A percentile compares a stretch with the other conserved stretches of the same genome.
phyloP scores from a whole-genome alignment of 495 filamentous ascomycete species.

The Recurvomyces mirabilis region DNA sequence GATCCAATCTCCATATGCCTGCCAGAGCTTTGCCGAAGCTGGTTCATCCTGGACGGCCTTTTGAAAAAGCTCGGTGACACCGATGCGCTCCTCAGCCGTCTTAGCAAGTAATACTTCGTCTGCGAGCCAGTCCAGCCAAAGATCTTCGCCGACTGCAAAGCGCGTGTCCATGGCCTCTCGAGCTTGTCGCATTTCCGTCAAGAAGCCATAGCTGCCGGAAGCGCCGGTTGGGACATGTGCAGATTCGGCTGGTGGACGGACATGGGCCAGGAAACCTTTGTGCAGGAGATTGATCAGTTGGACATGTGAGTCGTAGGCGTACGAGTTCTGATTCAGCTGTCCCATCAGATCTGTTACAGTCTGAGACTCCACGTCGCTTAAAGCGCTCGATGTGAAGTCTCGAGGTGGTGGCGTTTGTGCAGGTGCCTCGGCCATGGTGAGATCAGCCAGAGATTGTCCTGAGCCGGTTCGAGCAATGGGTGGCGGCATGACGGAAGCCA shows the following conservation, averaged over 20 bases:
- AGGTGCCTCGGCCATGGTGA: constrained; percentile 46
- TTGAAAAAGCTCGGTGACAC: constrained; percentile 73
- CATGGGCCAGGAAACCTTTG: constrained; percentile 48
- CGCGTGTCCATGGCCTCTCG: constrained; percentile 54
- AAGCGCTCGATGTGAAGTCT: constrained; percentile 37
- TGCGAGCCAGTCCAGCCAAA: constrained; percentile 55
- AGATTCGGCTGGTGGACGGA: constrained; percentile 34
- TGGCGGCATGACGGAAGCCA: constrained; percentile 36
- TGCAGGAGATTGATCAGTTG: constrained; percentile 54
- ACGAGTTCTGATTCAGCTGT: constrained; percentile 48
- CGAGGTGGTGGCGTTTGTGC: constrained; percentile 36
- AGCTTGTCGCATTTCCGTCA: constrained; percentile 51
- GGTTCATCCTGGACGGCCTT: constrained; percentile 73
- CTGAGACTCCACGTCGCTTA: constrained; percentile 44
- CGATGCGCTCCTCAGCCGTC: constrained; percentile 52
- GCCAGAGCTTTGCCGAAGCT: constrained; percentile 76
- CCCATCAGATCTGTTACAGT: constrained; percentile 42
- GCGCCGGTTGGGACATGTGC: constrained; percentile 30
- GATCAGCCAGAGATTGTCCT: constrained; percentile 43
- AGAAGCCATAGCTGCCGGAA: constrained; percentile 42
- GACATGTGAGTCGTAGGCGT: constrained; percentile 54
- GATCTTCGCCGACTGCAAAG: constrained; percentile 55
- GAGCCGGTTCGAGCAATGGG: constrained; percentile 42
- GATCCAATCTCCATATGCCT: constrained; percentile 78
- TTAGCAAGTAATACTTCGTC: constrained; percentile 52